Evolutionary conservation across 2,329 filamentous ascomycete species (phyloP).

Genomic region (Bipolaris oryzae): DNA sequence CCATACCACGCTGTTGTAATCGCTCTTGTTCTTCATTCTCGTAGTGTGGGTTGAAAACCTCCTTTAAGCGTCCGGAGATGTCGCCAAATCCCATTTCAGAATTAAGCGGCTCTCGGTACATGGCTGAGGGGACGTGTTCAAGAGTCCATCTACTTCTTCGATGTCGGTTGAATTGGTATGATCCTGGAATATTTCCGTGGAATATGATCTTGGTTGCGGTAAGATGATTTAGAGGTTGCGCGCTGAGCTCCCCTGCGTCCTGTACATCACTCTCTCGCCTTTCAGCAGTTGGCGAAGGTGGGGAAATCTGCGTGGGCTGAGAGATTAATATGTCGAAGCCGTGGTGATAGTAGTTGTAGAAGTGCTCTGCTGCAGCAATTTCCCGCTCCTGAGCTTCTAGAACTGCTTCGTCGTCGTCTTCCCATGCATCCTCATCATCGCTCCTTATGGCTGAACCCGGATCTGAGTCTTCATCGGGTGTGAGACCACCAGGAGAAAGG

Average conservation of each 20-base stretch:
- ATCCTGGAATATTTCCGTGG: constrained; percentile 93
- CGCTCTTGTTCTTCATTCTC: constrained; percentile 61
- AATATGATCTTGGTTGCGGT: constrained; percentile 91
- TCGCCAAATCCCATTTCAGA: constrained; percentile 70
- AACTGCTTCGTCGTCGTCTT: constrained; percentile 51
- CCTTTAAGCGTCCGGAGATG: constrained; percentile 70
- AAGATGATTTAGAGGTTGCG: constrained; percentile 63
- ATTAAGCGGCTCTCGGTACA: constrained; percentile 58
- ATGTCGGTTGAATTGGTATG: constrained; percentile 95
- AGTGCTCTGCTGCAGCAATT: constrained; percentile 70
- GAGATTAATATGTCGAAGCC: constrained; percentile 95
- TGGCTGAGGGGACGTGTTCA: constrained; percentile 52
- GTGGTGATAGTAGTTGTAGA: constrained; percentile 97
- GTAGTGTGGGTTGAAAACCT: constrained; percentile 73
- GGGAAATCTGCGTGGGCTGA: constrained; percentile 62
- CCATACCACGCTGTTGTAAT: constrained; percentile 69
- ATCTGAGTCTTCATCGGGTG: constrained; percentile 44
- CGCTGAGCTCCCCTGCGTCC: constrained; percentile 34
- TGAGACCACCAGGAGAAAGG: constrained; percentile 36
- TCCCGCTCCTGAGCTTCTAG: constrained; percentile 66
- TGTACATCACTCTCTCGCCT: constrained; percentile 45
- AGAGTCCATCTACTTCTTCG: constrained; percentile 88
- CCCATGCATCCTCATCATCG: constrained; percentile 54
- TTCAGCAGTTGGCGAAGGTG: constrained; percentile 63
- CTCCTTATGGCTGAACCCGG: constrained; percentile 41